Percentiles rank a stretch among this genome's conserved stretches.
Conservation (phyloP, 306 rosid genomes). For the Malus fusca region DNA sequence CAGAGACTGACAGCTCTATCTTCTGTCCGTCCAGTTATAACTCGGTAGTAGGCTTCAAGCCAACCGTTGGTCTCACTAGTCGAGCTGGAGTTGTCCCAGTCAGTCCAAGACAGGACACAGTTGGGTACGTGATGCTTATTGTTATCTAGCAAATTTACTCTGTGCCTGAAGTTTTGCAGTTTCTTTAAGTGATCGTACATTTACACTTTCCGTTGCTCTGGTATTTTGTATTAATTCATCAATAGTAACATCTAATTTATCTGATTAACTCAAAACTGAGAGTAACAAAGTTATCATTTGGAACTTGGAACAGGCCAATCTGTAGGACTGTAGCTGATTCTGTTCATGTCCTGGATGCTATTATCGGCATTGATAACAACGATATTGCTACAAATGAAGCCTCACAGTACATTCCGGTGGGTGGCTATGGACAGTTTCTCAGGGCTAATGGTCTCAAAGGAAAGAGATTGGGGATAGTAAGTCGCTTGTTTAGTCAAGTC, state of each 20-base stretch:
- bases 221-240: neutral
- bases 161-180: neutral
- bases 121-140: conserved; percentile 37
- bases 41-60: conserved; percentile 55
- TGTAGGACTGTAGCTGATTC: conserved; percentile 69
- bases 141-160: neutral
- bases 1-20: conserved; percentile 58
- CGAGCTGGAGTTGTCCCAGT: conserved; percentile 65
- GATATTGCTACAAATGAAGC: conserved; percentile 38
- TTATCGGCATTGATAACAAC: conserved; percentile 35
- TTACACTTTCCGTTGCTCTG: neutral
- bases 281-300: neutral
- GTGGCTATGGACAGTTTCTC: conserved; percentile 52
- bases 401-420: conserved; percentile 41
- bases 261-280: neutral
- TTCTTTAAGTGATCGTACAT: neutral
- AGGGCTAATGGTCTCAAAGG: conserved; percentile 41
- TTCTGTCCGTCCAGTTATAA: conserved; percentile 44
- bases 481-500: conserved; percentile 12
- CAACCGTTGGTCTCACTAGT: conserved; percentile 69
- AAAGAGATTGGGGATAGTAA: conserved; percentile 55
- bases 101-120: conserved; percentile 49
- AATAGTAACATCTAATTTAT: neutral
- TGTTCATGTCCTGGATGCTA: conserved; percentile 40
- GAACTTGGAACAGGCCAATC: conserved; percentile 37